Base-by-base conservation (phyloP, 805 yeast genomes). In the Wickerhamiella bombiphila region DNA sequence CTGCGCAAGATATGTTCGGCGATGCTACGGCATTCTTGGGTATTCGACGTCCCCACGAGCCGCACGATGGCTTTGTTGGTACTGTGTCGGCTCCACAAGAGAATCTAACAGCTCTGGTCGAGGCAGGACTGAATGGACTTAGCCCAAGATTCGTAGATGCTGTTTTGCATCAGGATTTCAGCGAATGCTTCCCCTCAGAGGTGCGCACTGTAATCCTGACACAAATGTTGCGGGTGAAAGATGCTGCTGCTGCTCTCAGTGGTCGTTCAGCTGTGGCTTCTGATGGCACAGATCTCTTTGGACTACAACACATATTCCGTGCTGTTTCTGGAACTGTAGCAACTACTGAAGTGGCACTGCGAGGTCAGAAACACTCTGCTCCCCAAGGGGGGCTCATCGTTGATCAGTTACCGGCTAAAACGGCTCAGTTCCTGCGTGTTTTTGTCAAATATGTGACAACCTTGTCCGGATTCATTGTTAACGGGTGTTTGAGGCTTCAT, bases 321-420 rank as follows among this genome's bases (percentile, higher is more conserved):
- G 32, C 42, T 4, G 22, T 43, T 9, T 35, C 40, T 3, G 16
- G 32, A 17, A 40, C 50, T 1, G 35, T 48, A 4, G 33, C 32
- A 11, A 39, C 45, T 11, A 22, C 42, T 18, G 54, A 50, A 36
- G 39, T 49, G 9, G 30, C 48, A 2, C 39, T 45, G 28, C 44
- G 54, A 0, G 54, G 54, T 13, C 32, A 24, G n/a, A 9, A 36
- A 17, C 43, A 45, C 32, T 21, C 45, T 1, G 36, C 48, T 17
- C 44, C 52, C 4, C 42, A 52, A n/a, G 65, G 65, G 1, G 66
- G 67, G 0, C 44, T 73, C 9, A 51, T 79, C 0, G 57, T 73
- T 2, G 63, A 65, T 29, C 83, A 76, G 44, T 42, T 50, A 18
- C 38, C 46, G 8, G 22, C 39, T 2, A 39, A 48, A 5, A 37